These are phyloP conservation scores for Fraxinus platypoda DNA, from an alignment of 305 asterid genomes.

Conservation along the genomic window DNA sequence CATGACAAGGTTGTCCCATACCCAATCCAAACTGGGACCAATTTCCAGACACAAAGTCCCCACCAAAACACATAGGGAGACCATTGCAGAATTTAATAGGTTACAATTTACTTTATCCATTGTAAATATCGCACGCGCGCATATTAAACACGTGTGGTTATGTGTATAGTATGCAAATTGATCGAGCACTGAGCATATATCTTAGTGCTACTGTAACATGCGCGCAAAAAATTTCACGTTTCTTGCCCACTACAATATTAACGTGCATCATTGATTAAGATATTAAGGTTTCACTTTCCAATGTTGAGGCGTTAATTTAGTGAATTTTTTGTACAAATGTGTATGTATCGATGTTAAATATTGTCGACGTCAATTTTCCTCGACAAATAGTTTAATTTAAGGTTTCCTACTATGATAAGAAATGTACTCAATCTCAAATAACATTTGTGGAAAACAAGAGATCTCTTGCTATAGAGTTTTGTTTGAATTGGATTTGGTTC, in stretches of 20 bases:
- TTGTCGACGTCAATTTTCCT: too few species aligned
- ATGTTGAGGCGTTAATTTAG: background rate
- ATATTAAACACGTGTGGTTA: constrained; percentile 22
- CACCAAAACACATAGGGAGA: constrained; percentile 11
- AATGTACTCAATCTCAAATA: too few species aligned
- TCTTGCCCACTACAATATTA: constrained; percentile 16
- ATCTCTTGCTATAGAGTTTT: too few species aligned
- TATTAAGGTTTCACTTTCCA: background rate
- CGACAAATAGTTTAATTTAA: background rate
- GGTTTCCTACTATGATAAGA: too few species aligned
- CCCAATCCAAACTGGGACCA: constrained; percentile 18
- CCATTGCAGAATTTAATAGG: constrained; percentile 4
- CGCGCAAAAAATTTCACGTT: constrained; percentile 28
- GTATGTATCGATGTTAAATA: background rate
- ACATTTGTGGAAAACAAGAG: too few species aligned
- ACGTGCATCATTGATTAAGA: too few species aligned
- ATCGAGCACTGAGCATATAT: constrained; percentile 22
- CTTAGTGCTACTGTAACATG: constrained; percentile 41
- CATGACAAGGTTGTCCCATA: constrained; percentile 20
- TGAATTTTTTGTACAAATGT: too few species aligned
- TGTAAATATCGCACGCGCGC: constrained; percentile 31
- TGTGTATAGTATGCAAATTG: background rate
- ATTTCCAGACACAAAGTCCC: constrained; percentile 30
- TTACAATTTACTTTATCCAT: constrained; percentile 24
- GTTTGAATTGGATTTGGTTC: too few species aligned